Percentiles rank a stretch among this genome's conserved stretches.
Evolutionary conservation across 106 monocot genomes (phyloP).

Genomic region (Narthecium ossifragum): DNA sequence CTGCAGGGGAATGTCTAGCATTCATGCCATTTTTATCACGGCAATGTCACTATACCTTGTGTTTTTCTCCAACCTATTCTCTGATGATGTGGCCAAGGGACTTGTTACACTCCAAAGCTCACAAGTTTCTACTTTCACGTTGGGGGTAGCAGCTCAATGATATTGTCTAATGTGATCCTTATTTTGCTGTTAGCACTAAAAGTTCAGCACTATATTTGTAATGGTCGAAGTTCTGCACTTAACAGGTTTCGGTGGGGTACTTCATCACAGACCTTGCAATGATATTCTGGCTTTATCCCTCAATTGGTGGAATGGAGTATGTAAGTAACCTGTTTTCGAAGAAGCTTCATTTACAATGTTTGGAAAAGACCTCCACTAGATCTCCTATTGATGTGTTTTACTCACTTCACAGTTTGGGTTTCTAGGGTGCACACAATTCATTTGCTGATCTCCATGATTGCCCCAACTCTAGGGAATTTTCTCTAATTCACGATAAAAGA

Average conservation of each 20-base stretch:
- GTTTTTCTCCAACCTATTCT: conserved; percentile 69
- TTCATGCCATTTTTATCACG: conserved; percentile 86
- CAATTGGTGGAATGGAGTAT: conserved; percentile 88
- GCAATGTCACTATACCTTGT: conserved; percentile 72
- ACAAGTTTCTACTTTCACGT: conserved; percentile 54
- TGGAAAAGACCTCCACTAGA: too few species aligned
- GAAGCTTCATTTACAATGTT: neutral
- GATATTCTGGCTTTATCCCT: conserved; percentile 87
- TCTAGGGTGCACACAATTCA: too few species aligned
- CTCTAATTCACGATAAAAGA: neutral
- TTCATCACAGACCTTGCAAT: conserved; percentile 71
- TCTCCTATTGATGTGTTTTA: neutral
- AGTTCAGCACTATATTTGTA: too few species aligned
- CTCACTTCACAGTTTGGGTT: too few species aligned
- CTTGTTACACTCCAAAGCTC: conserved; percentile 60
- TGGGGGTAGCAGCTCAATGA: conserved; percentile 48
- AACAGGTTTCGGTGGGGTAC: conserved; percentile 78
- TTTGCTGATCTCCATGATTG: neutral
- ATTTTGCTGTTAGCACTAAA: too few species aligned
- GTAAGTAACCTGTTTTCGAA: conserved; percentile 26
- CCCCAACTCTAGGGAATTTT: neutral
- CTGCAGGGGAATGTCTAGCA: conserved; percentile 91
- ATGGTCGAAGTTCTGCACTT: conserved; percentile 1
- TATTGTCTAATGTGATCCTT: neutral
- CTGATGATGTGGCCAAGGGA: conserved; percentile 41